Conservation (phyloP, 768 basidiomycete species). For the Lanmaoa pseudosensibilis region DNA sequence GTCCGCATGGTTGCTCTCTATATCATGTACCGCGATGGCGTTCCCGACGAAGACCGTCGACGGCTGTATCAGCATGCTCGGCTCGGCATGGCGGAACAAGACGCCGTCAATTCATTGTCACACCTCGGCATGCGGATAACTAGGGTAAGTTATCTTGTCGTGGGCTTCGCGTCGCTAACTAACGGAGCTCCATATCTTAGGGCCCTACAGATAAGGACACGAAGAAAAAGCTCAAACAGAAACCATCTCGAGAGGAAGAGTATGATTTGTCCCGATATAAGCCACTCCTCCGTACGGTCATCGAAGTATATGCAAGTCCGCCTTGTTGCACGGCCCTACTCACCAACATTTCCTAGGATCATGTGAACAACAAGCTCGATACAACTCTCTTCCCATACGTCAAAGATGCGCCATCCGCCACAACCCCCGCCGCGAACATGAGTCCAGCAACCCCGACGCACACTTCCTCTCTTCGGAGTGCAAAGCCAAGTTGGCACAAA, state of each 20-base stretch:
- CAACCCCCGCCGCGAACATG: slow-evolving; percentile 44
- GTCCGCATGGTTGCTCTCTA: slow-evolving; percentile 96
- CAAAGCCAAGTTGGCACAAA: slow-evolving; percentile 88
- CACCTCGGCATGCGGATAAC: slow-evolving; percentile 81
- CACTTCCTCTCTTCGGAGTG: slow-evolving; percentile 79
- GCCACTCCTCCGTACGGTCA: slow-evolving; percentile 73
- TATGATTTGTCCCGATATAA: slow-evolving; percentile 96
- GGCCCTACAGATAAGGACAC: slow-evolving; percentile 72
- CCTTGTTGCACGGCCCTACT: background rate
- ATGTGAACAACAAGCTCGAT: slow-evolving; percentile 76
- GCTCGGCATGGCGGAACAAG: slow-evolving; percentile 84
- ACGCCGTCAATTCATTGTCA: slow-evolving; percentile 85
- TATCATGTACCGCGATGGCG: slow-evolving; percentile 92
- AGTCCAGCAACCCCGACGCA: slow-evolving; percentile 52
- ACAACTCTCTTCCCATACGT: slow-evolving; percentile 84
- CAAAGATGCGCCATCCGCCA: slow-evolving; percentile 67
- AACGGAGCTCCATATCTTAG: slow-evolving; percentile 37
- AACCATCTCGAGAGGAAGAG: slow-evolving; percentile 76
- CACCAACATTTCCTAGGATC: slow-evolving; percentile 57
- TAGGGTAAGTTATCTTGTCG: slow-evolving; percentile 52
- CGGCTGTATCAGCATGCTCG: slow-evolving; percentile 94
- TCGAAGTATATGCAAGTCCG: slow-evolving; percentile 61
- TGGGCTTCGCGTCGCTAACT: background rate
- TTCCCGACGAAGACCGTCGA: slow-evolving; percentile 96
- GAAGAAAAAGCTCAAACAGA: slow-evolving; percentile 81